Conservation (phyloP, 1,284 basidiomycete genomes). For the Schizophyllum amplum region DNA sequence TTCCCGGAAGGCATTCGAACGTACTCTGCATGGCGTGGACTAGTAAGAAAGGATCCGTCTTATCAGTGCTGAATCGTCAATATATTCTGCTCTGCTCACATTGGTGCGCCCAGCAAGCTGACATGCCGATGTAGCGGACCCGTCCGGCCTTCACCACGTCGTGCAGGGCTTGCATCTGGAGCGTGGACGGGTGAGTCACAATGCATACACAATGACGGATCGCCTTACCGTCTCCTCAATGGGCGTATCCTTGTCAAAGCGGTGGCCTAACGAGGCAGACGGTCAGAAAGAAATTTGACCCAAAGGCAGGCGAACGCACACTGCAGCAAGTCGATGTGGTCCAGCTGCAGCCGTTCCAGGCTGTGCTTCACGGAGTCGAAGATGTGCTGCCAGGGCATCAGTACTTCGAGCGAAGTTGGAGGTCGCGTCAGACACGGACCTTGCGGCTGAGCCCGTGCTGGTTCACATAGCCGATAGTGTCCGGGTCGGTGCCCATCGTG, state of each 20-base stretch:
- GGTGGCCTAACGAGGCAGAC: too few relatives aligned
- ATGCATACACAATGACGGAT: not conserved
- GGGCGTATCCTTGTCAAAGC: slow-evolving; percentile 52
- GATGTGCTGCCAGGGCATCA: slow-evolving; percentile 51
- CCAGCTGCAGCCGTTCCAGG: slow-evolving; percentile 54
- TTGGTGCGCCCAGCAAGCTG: slow-evolving; percentile 33
- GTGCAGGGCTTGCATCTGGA: slow-evolving; percentile 43
- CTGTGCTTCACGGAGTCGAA: slow-evolving; percentile 66
- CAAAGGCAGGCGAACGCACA: too few relatives aligned
- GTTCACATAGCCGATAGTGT: slow-evolving; percentile 47
- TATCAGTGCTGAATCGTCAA: not conserved
- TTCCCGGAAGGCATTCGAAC: too few relatives aligned
- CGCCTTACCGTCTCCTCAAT: slow-evolving; percentile 43
- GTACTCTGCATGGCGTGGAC: slow-evolving; percentile 43
- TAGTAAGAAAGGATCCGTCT: slow-evolving; percentile 11
- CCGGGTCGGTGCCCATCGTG: slow-evolving; percentile 18
- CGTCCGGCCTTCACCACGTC: slow-evolving; percentile 40
- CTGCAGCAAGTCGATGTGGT: slow-evolving; percentile 63
- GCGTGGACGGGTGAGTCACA: not conserved
- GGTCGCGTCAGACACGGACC: too few relatives aligned
- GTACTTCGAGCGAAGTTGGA: too few relatives aligned
- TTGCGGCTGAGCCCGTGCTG: slow-evolving; percentile 47
- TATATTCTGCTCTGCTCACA: slow-evolving; percentile 19
- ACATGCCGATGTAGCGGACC: slow-evolving; percentile 60
- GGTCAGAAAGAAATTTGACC: too few relatives aligned